Evolutionary conservation across 768 basidiomycete species (phyloP).

Genomic region (Mycena kentingensis): DNA sequence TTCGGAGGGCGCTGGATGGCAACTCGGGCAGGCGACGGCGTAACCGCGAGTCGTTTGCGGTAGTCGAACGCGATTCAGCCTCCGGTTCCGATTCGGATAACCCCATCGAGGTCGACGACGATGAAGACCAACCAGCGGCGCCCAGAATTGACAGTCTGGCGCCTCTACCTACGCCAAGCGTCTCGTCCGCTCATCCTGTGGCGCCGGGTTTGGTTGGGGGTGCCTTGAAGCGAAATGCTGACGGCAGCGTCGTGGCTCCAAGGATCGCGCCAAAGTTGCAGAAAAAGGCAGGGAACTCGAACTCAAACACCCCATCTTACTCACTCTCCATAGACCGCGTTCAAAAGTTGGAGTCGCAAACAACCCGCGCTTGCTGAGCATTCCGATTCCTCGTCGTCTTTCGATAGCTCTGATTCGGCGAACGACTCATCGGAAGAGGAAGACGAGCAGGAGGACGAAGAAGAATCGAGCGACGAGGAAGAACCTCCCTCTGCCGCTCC

Average conservation of each 20-base stretch:
- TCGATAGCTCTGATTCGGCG: conserved; percentile 80
- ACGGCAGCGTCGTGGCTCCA: conserved; percentile 60
- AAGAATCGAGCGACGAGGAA: conserved; percentile 28
- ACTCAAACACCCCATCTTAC: conserved; percentile 7
- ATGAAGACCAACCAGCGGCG: conserved; percentile 22
- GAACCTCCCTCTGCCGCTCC: conserved; percentile 20
- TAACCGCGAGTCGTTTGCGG: conserved; percentile 39
- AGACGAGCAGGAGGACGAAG: conserved; percentile 25
- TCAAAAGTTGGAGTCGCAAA: conserved; percentile 50
- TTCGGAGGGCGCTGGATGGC: conserved; percentile 54
- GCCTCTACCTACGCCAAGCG: neutral
- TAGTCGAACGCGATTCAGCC: conserved; percentile 38
- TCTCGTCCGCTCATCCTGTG: conserved; percentile 22
- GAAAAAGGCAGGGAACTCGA: conserved; percentile 44
- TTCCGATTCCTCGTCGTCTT: conserved; percentile 63
- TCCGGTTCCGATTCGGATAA: conserved; percentile 28
- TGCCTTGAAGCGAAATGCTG: conserved; percentile 64
- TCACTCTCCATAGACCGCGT: conserved; percentile 32
- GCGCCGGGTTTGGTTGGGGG: conserved; percentile 50
- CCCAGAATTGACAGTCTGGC: conserved; percentile 25
- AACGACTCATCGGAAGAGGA: conserved; percentile 46
- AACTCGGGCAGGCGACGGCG: conserved; percentile 52
- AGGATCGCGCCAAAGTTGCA: conserved; percentile 48
- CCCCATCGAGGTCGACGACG: conserved; percentile 15
- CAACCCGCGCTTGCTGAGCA: conserved; percentile 33